These are phyloP conservation scores for Crassisporium funariophilum DNA, from an alignment of 768 basidiomycete species.

Conservation along the genomic window DNA sequence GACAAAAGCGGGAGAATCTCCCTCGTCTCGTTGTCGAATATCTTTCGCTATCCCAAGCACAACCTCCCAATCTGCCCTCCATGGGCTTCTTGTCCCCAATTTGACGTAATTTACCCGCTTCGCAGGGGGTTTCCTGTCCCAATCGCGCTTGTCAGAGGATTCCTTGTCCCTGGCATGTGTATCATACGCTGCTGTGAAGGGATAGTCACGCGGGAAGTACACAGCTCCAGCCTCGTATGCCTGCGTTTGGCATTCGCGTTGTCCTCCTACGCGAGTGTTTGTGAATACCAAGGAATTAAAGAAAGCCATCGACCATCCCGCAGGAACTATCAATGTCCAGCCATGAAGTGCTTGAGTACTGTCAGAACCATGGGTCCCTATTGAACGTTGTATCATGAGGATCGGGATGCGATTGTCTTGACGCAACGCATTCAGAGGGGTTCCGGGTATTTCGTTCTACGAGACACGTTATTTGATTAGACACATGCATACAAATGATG, in stretches of 20 bases:
- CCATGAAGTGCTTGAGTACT: constrained; percentile 68
- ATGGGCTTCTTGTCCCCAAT: constrained; percentile 69
- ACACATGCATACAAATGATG: neutral
- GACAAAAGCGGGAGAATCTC: constrained; percentile 39
- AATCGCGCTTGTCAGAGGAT: constrained; percentile 55
- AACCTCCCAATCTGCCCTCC: constrained; percentile 73
- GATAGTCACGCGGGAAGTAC: constrained; percentile 85
- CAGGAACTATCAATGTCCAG: constrained; percentile 85
- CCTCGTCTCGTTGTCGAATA: constrained; percentile 13
- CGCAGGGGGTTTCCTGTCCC: constrained; percentile 85
- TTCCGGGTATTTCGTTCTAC: constrained; percentile 81
- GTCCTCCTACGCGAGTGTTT: constrained; percentile 82
- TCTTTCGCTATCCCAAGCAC: constrained; percentile 54
- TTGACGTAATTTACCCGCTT: constrained; percentile 77
- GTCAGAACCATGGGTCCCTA: constrained; percentile 38
- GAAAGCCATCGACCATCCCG: constrained; percentile 92
- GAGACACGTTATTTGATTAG: neutral
- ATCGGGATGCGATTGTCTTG: constrained; percentile 86
- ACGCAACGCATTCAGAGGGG: constrained; percentile 59
- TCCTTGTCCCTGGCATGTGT: constrained; percentile 50
- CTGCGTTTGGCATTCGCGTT: constrained; percentile 80
- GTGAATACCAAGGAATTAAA: constrained; percentile 81
- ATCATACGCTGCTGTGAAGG: constrained; percentile 56
- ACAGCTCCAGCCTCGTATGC: constrained; percentile 76
- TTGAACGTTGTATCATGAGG: constrained; percentile 78